Evolutionary conservation across 257 asterid species (phyloP).

Genomic region (Datura wrightii): DNA sequence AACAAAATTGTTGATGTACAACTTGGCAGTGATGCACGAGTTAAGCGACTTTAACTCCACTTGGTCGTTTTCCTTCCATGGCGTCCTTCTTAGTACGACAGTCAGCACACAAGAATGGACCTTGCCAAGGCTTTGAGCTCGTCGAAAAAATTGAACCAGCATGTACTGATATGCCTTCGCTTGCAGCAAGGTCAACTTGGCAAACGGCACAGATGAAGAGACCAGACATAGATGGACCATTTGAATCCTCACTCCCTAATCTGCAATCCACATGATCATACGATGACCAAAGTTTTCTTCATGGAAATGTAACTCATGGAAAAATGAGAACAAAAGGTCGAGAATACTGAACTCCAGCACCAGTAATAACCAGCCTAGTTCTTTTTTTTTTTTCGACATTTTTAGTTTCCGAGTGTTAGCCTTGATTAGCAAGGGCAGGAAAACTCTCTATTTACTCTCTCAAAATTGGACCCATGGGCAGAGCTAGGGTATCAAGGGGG

Average conservation of each 20-base stretch:
- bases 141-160: conserved; percentile 80
- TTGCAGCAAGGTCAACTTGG: conserved; percentile 64
- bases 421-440: too few relatives aligned
- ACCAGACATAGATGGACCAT: conserved; percentile 46
- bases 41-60: conserved; percentile 49
- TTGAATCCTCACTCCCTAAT: conserved; percentile 62
- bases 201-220: conserved; percentile 72
- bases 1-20: conserved; percentile 1
- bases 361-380: too few relatives aligned
- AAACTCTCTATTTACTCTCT: too few relatives aligned
- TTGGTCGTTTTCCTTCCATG: conserved; percentile 73
- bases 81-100: conserved; percentile 83
- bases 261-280: conserved; percentile 43
- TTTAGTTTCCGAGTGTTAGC: too few relatives aligned
- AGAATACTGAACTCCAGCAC: not conserved
- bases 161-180: conserved; percentile 77
- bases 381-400: too few relatives aligned
- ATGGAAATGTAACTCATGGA: not conserved
- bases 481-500: too few relatives aligned
- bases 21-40: conserved; percentile 1
- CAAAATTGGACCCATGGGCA: too few relatives aligned
- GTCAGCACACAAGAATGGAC: conserved; percentile 80
- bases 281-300: not conserved
- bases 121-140: conserved; percentile 88
- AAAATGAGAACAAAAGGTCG: not conserved